Evolutionary conservation across 768 basidiomycete species (phyloP).

Genomic region (Suillus luteus): DNA sequence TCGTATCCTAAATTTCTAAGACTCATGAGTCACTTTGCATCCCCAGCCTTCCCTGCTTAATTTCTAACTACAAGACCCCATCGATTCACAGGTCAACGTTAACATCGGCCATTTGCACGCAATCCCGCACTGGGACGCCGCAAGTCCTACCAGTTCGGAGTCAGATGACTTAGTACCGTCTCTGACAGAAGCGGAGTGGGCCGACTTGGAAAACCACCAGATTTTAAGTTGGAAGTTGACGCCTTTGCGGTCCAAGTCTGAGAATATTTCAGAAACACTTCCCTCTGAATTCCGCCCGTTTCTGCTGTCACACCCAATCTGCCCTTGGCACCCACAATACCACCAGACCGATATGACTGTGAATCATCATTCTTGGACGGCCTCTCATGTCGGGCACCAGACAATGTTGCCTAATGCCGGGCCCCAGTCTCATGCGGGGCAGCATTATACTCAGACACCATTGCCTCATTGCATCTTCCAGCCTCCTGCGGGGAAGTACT

Average conservation of each 20-base stretch:
- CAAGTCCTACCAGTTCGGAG: background rate
- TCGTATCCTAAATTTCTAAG: background rate
- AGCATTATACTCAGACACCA: background rate
- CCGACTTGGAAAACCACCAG: conserved; percentile 19
- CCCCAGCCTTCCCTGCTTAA: background rate
- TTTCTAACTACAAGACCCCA: background rate
- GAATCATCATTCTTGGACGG: background rate
- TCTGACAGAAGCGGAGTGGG: conserved; percentile 20
- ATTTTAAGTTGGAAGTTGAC: conserved; percentile 8
- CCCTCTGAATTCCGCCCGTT: conserved; percentile 27
- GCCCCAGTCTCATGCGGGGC: background rate
- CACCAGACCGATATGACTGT: conserved; percentile 27
- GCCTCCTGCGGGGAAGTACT: background rate
- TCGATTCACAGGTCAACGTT: background rate
- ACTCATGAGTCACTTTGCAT: no score
- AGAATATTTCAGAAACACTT: conserved; percentile 16
- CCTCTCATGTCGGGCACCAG: background rate
- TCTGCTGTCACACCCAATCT: conserved; percentile 17
- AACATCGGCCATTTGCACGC: background rate
- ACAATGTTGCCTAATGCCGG: background rate
- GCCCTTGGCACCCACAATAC: background rate
- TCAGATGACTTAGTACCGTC: conserved; percentile 13
- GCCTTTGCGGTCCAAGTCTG: conserved; percentile 6
- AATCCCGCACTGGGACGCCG: background rate
- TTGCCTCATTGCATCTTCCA: background rate